Conservation (phyloP, 768 basidiomycete genomes). For the Xerocomellus dryophilus region DNA sequence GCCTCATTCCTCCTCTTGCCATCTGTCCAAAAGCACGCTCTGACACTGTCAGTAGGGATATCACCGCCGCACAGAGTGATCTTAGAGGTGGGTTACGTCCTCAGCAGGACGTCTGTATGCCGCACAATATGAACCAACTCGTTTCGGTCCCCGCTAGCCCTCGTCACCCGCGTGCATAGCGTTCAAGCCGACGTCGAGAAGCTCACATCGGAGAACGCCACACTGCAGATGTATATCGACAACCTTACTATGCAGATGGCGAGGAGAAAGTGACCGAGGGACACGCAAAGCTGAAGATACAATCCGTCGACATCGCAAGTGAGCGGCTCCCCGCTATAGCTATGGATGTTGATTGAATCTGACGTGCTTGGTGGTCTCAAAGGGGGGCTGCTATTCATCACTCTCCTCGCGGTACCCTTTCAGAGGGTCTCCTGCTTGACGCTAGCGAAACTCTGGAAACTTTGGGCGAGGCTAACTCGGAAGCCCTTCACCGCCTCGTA, state of each 20-base stretch:
- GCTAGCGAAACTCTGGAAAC: background rate
- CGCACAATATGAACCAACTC: background rate
- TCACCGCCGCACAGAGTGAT: slow-evolving; percentile 71
- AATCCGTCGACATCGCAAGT: slow-evolving; percentile 5
- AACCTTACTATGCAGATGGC: slow-evolving; percentile 87
- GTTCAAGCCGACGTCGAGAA: slow-evolving; percentile 82
- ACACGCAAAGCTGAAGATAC: background rate
- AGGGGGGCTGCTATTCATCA: background rate
- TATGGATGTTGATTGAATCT: background rate
- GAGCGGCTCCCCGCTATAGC: background rate
- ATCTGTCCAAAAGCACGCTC: background rate
- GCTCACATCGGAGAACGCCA: slow-evolving; percentile 73
- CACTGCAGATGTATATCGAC: slow-evolving; percentile 86
- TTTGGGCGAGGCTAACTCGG: background rate
- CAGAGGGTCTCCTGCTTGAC: background rate
- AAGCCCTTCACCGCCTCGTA: background rate
- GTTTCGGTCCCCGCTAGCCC: slow-evolving; percentile 41
- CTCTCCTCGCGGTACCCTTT: background rate
- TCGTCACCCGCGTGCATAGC: slow-evolving; percentile 61
- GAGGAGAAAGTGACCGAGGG: slow-evolving; percentile 56
- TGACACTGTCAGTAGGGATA: slow-evolving; percentile 51
- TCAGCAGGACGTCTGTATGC: background rate
- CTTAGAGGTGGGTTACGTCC: slow-evolving; percentile 54
- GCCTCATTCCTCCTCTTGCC: background rate
- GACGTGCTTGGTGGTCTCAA: background rate